A percentile compares a stretch with the other conserved stretches of the same genome.
These are phyloP conservation scores for Candida saitoana DNA, from an alignment of 805 yeast species.

Conservation along the genomic window DNA sequence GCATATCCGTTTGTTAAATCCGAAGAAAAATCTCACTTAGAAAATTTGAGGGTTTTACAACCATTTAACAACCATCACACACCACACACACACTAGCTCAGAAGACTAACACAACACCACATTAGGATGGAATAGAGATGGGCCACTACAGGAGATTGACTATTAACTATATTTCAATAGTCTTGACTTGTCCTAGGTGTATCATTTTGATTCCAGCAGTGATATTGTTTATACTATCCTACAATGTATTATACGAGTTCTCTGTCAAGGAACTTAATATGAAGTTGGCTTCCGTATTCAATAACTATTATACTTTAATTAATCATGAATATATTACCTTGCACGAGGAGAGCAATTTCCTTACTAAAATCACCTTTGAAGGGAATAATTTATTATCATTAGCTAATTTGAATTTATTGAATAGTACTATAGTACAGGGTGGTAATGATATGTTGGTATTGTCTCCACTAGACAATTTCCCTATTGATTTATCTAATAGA, in stretches of 20 bases:
- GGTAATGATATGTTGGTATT: slow-evolving; percentile 4
- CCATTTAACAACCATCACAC: not conserved
- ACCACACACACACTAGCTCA: no score
- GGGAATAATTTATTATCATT: slow-evolving; percentile 8
- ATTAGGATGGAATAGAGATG: slow-evolving; percentile 1
- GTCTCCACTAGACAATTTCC: slow-evolving; percentile 12
- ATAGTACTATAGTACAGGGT: slow-evolving; percentile 4
- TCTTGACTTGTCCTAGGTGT: slow-evolving; percentile 24
- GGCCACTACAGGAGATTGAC: slow-evolving; percentile 2
- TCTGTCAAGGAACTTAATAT: slow-evolving; percentile 24
- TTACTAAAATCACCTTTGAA: slow-evolving; percentile 5
- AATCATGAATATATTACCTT: not conserved
- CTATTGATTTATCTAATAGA: slow-evolving; percentile 2
- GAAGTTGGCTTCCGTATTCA: slow-evolving; percentile 12
- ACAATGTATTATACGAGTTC: slow-evolving; percentile 32
- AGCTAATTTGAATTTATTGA: not conserved
- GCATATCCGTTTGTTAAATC: no score
- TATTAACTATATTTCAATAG: slow-evolving; percentile 11
- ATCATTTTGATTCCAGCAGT: slow-evolving; percentile 30
- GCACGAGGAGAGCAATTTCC: not conserved
- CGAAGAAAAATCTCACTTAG: no score
- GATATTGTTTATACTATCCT: slow-evolving; percentile 28
- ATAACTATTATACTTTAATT: not conserved
- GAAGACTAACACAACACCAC: no score
- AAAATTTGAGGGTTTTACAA: not conserved